Conservation (phyloP, 371 early-diverging fungal species). For the Actinomortierella wolfii region DNA sequence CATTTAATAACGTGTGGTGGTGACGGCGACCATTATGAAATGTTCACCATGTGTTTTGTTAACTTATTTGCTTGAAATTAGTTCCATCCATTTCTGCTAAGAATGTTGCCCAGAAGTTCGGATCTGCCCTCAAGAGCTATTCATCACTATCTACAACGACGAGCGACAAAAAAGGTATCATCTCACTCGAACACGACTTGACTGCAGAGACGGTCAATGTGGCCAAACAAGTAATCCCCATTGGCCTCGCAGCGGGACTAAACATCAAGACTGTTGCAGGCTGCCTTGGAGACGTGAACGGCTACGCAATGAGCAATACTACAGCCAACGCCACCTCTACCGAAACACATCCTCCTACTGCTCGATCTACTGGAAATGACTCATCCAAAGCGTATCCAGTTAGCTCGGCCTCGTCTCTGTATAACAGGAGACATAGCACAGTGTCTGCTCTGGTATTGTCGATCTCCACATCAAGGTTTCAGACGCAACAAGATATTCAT, state of each 20-base stretch:
- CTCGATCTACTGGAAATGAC: no score
- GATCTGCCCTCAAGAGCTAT: slow-evolving; percentile 4
- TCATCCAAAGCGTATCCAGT: no score
- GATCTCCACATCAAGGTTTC: no score
- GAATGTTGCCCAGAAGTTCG: background rate
- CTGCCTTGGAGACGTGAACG: slow-evolving; percentile 17
- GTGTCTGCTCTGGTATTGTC: no score
- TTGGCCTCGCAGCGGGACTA: slow-evolving; percentile 6
- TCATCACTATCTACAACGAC: background rate
- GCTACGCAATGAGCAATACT: slow-evolving; percentile 8
- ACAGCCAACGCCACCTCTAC: no score
- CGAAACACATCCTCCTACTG: no score
- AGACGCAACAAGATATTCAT: no score
- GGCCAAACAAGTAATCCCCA: slow-evolving; percentile 18
- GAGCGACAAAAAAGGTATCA: slow-evolving; percentile 20
- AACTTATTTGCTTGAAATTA: background rate
- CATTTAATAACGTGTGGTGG: no score
- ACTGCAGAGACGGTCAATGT: slow-evolving; percentile 11
- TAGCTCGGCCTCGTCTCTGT: no score
- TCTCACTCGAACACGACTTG: slow-evolving; percentile 39
- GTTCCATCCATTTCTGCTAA: slow-evolving; percentile 7
- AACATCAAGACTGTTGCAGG: slow-evolving; percentile 19
- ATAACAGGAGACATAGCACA: no score
- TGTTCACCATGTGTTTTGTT: no score
- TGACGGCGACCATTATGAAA: no score